Conservation (phyloP, 306 rosid genomes). For the Quercus ilex region DNA sequence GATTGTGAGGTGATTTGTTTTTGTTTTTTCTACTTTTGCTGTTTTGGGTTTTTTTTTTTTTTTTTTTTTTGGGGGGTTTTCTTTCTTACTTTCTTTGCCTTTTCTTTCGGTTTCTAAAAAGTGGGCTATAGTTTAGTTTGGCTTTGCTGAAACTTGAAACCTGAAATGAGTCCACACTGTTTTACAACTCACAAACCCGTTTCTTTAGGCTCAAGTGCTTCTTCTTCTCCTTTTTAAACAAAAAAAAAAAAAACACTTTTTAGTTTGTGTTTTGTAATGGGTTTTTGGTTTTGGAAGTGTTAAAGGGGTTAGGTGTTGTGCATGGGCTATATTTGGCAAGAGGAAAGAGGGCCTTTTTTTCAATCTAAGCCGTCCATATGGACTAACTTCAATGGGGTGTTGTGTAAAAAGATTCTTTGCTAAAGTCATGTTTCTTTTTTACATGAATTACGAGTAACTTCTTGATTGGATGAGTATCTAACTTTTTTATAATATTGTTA, state of each 20-base stretch:
- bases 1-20: constrained; percentile 11
- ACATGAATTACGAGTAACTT: no score
- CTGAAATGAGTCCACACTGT: neutral
- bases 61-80: no score
- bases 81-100: neutral
- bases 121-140: constrained; percentile 26
- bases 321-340: neutral
- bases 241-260: no score
- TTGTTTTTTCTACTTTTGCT: neutral
- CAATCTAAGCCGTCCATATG: no score
- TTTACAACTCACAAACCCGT: neutral
- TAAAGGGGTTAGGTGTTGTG: neutral
- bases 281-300: no score
- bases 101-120: constrained; percentile 11
- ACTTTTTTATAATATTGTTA: no score
- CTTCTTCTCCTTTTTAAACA: no score
- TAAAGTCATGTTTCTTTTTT: no score
- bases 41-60: neutral
- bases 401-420: no score
- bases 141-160: neutral
- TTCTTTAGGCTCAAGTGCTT: neutral
- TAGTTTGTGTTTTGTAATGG: no score
- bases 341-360: neutral
- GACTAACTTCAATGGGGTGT: no score
- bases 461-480: no score